A percentile compares a stretch with the other conserved stretches of the same genome.
These are phyloP conservation scores for Calonectria hawksworthii DNA, from an alignment of 2,329 filamentous ascomycete species.

Conservation along the genomic window DNA sequence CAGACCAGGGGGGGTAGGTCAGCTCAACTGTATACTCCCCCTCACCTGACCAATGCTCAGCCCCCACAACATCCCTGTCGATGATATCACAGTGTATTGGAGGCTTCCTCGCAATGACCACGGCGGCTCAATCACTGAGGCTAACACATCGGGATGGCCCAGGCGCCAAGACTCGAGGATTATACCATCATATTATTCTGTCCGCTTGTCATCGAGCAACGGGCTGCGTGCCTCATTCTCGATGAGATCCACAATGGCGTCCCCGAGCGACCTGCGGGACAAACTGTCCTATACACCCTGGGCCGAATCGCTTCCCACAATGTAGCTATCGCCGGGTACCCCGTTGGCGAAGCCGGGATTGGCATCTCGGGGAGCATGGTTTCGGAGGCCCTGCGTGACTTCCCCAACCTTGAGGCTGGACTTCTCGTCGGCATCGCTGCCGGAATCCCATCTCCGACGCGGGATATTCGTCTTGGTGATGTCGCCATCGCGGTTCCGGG, in stretches of 20 bases:
- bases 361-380: constrained; percentile 14
- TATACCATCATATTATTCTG: constrained; percentile 14
- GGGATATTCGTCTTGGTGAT: constrained; percentile 16
- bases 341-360: constrained; percentile 3
- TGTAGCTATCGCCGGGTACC: constrained; percentile 17
- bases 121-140: background rate
- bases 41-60: background rate
- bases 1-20: too few species aligned
- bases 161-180: background rate
- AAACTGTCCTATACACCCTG: constrained; percentile 11
- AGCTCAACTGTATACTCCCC: too few species aligned
- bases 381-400: constrained; percentile 1
- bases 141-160: background rate
- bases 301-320: constrained; percentile 9
- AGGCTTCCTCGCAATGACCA: background rate
- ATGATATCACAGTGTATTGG: background rate
- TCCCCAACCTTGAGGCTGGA: background rate
- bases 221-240: constrained; percentile 10
- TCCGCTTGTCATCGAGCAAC: constrained; percentile 12
- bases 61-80: background rate
- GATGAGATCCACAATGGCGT: constrained; percentile 4
- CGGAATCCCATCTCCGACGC: background rate
- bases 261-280: constrained; percentile 1
- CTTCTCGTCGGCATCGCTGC: constrained; percentile 9
- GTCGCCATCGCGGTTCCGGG: constrained; percentile 6